These are phyloP conservation scores for Harringtonia lauricola DNA, from an alignment of 2,329 filamentous ascomycete species.

Conservation along the genomic window DNA sequence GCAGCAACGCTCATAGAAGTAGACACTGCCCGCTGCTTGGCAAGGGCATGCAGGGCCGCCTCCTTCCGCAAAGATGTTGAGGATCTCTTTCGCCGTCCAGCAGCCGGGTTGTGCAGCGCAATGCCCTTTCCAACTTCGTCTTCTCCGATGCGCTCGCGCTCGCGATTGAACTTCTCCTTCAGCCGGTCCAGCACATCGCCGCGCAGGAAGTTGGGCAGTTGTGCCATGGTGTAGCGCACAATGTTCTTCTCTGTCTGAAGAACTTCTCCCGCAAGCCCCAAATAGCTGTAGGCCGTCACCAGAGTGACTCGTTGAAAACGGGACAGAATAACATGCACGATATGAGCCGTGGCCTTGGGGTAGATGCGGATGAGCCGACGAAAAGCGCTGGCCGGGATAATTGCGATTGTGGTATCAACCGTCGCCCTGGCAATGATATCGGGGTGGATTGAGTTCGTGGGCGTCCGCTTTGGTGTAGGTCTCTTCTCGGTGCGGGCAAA, in stretches of 20 bases:
- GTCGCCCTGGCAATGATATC: conserved; percentile 95
- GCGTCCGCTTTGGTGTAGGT: conserved; percentile 31
- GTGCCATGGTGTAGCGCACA: conserved; percentile 83
- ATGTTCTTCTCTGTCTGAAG: conserved; percentile 87
- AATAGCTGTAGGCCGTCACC: conserved; percentile 86
- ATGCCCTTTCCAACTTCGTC: conserved; percentile 88
- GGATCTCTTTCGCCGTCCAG: conserved; percentile 56
- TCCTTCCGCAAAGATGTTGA: conserved; percentile 70
- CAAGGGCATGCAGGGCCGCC: conserved; percentile 59
- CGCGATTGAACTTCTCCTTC: conserved; percentile 84
- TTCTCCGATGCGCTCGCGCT: conserved; percentile 68
- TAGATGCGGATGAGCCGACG: conserved; percentile 86
- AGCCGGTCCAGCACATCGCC: conserved; percentile 72
- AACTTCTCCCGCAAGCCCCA: conserved; percentile 85
- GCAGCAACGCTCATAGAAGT: conserved; percentile 27
- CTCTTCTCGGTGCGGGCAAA: conserved; percentile 22
- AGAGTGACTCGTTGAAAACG: conserved; percentile 90
- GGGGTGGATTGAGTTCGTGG: conserved; percentile 74
- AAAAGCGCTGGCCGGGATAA: conserved; percentile 95
- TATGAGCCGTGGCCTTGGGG: conserved; percentile 91
- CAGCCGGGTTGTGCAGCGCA: conserved; percentile 73
- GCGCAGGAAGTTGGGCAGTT: conserved; percentile 81
- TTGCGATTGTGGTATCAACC: conserved; percentile 93
- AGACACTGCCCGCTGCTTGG: conserved; percentile 29
- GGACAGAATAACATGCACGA: conserved; percentile 94